Evolutionary conservation across 257 asterid species (phyloP).

Genomic region (Nicotiana benthamiana): DNA sequence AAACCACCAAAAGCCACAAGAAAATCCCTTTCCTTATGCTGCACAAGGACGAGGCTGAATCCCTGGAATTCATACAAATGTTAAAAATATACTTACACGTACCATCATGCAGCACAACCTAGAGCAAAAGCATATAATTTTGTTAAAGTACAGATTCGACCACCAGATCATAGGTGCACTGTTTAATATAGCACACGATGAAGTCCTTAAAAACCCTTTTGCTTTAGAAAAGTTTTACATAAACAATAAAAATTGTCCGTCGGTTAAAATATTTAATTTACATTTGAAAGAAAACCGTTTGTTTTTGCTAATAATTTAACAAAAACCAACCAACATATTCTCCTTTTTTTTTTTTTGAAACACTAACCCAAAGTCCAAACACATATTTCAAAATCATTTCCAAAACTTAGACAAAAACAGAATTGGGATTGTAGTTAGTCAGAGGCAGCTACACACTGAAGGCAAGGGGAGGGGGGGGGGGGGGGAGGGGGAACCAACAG

Average conservation of each 20-base stretch:
- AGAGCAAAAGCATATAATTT: background rate
- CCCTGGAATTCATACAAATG: conserved; percentile 42
- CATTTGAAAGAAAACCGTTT: background rate
- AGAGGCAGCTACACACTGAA: background rate
- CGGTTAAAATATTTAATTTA: background rate
- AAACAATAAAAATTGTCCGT: background rate
- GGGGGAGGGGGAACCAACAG: background rate
- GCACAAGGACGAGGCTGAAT: conserved; percentile 89
- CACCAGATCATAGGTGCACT: background rate
- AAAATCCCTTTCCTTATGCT: conserved; percentile 83
- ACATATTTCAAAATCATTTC: background rate
- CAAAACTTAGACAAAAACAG: background rate
- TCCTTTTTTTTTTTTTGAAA: background rate
- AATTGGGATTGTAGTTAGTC: background rate
- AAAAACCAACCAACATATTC: background rate
- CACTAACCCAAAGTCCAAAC: background rate
- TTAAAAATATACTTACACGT: background rate
- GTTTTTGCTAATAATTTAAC: background rate
- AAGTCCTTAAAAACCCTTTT: background rate
- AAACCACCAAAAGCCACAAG: conserved; percentile 96
- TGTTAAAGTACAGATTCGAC: background rate
- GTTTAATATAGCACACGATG: background rate
- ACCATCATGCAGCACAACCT: background rate
- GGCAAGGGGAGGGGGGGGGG: too few relatives aligned
- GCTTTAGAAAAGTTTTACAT: background rate